phyloP scores from a whole-genome alignment of 2,329 filamentous ascomycete genomes.

The Talaromyces islandicus region DNA sequence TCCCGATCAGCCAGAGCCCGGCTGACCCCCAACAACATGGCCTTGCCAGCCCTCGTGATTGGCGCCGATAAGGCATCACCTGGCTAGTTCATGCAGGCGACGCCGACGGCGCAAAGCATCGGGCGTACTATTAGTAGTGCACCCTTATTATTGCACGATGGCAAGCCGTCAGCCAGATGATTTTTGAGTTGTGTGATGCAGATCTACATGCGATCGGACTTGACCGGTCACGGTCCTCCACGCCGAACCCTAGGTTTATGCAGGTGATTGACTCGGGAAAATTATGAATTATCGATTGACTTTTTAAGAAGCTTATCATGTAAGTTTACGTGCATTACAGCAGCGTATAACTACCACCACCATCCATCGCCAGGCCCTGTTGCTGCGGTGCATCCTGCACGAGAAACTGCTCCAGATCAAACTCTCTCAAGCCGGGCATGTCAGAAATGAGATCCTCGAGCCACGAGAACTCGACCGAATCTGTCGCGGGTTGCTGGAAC shows the following conservation, averaged over 20 bases:
- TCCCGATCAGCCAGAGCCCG: neutral
- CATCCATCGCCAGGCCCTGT: neutral
- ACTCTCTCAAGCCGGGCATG: constrained; percentile 38
- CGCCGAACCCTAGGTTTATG: neutral
- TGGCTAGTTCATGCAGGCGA: neutral
- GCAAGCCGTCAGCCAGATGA: neutral
- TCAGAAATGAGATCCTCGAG: constrained; percentile 41
- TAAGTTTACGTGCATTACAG: neutral
- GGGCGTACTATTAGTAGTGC: neutral
- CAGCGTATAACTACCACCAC: neutral
- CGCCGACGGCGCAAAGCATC: neutral
- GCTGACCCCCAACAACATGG: neutral
- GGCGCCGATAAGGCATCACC: neutral
- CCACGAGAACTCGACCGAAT: constrained; percentile 35
- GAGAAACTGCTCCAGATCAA: constrained; percentile 41
- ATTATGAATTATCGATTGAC: neutral
- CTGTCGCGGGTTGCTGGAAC: constrained; percentile 18
- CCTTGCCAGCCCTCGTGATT: neutral
- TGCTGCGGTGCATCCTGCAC: constrained; percentile 24
- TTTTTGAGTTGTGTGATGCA: neutral
- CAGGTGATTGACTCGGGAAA: neutral
- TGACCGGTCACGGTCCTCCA: neutral
- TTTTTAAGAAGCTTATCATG: neutral
- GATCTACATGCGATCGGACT: neutral
- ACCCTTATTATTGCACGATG: neutral